phyloP scores from a whole-genome alignment of 2,329 filamentous ascomycete genomes.

The Chaetomiaceae sp. region DNA sequence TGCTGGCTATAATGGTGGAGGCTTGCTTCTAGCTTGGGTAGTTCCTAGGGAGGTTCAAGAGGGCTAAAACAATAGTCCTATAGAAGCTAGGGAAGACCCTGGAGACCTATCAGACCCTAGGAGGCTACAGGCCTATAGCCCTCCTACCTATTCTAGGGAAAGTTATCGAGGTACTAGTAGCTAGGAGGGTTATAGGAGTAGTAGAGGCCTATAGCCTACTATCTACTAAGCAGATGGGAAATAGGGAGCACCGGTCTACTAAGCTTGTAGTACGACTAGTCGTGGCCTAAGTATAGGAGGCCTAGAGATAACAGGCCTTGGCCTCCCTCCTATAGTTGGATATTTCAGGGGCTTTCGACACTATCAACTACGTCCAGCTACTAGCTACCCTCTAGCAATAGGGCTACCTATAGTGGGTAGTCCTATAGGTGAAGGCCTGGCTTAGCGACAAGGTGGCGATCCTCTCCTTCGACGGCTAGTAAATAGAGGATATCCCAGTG shows the following conservation, averaged over 20 bases:
- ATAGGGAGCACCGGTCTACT: slow-evolving; percentile 2
- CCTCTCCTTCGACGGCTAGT: no score
- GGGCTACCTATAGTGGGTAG: no score
- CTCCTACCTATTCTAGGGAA: slow-evolving; percentile 6
- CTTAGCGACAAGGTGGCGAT: no score
- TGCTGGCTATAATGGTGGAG: not conserved
- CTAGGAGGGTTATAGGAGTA: not conserved
- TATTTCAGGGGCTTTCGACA: no score
- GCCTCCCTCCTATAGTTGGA: no score
- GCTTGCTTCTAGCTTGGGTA: not conserved
- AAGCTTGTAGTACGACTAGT: slow-evolving; percentile 1
- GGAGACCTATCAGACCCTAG: slow-evolving; percentile 1
- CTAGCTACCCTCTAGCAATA: no score
- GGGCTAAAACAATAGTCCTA: slow-evolving; percentile 1
- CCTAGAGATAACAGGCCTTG: no score
- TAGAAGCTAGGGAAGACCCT: not conserved
- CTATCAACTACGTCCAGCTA: no score
- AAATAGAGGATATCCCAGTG: no score
- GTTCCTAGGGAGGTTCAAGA: not conserved
- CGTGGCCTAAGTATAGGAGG: no score
- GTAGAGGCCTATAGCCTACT: slow-evolving; percentile 1
- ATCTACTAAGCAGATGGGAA: not conserved
- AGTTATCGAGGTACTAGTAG: slow-evolving; percentile 6
- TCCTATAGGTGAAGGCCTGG: no score
- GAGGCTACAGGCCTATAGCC: slow-evolving; percentile 7